Percentiles rank a stretch among this genome's conserved stretches.
Conservation (phyloP, 495 filamentous ascomycete species). For the Xylaria bambusicola region DNA sequence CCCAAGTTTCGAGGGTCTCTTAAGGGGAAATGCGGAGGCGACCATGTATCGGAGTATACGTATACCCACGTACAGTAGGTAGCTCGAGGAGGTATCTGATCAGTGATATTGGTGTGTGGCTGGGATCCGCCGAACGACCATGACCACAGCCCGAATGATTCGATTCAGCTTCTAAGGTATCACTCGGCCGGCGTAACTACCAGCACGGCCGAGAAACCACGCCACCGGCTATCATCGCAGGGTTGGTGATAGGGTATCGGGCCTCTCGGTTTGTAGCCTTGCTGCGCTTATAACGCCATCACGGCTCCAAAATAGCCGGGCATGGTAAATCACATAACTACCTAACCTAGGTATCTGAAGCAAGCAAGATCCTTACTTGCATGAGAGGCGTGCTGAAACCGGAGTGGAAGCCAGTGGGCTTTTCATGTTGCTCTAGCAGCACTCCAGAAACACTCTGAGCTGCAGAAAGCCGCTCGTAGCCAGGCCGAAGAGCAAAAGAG, state of each 20-base stretch:
- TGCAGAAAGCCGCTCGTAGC: not conserved
- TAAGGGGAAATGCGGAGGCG: slow-evolving; percentile 15
- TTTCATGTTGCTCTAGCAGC: too few relatives aligned
- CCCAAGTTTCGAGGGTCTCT: slow-evolving; percentile 2
- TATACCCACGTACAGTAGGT: not conserved
- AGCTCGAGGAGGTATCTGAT: too few relatives aligned
- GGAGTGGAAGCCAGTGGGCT: too few relatives aligned
- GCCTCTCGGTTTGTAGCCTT: not conserved
- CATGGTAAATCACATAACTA: not conserved
- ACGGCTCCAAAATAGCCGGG: not conserved
- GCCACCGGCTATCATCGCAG: not conserved
- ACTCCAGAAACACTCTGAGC: too few relatives aligned
- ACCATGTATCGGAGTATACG: not conserved
- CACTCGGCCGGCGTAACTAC: slow-evolving; percentile 11
- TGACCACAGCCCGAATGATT: not conserved
- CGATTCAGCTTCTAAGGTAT: not conserved
- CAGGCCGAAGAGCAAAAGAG: not conserved
- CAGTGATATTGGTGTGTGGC: slow-evolving; percentile 6
- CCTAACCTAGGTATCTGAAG: too few relatives aligned
- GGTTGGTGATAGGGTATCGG: not conserved
- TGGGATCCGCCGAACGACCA: slow-evolving; percentile 10
- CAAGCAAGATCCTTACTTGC: too few relatives aligned
- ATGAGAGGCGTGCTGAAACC: too few relatives aligned
- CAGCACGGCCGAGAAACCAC: slow-evolving; percentile 5
- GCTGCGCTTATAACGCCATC: not conserved